Evolutionary conservation across 345 rosid species (phyloP), one percentile per base, ranked within the genome.

Genomic region (Raphanus sativus): DNA sequence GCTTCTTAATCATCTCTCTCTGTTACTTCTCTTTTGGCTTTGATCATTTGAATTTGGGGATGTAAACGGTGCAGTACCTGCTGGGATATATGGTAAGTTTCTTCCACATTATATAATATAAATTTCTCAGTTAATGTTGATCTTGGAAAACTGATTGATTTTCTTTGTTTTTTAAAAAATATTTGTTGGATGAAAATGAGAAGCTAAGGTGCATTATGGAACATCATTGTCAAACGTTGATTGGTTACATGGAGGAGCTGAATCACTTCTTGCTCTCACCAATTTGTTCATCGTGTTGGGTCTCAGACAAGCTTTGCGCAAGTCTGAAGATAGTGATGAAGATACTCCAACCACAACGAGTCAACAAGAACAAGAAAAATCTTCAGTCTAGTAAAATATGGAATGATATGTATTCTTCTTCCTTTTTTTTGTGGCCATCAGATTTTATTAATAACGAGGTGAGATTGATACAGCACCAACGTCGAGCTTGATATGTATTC

Each of bases 171-270:
- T 65, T 75, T 75, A 50, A 75, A n/a, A n/a, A n/a, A 5, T 75
- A 8, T 16, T 62, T 72, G 26, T 0, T 25, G 76, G 38, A 30
- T 77, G 78, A 56, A 64, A 79, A 72, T 75, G 76, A 84, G 75
- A 84, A 89, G 98, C 95, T n/a, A 92, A 95, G 84, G 90, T 91
- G 86, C 85, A 84, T 24, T 91, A 86, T 73, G 97, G 96, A 61
- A 90, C 94, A 73, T 92, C 98, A 60, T 86, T 95, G 74, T 86
- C 94, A 15, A 91, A 95, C 81, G 96, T 95, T 83, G 97, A 95
- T 79, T 90, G 92, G 96, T 80, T 95, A 74, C 99, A 95, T 34
- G 99, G 99, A 73, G 92, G 94, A 30, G 98, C 94, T 50, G 97
- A 95, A 73, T 91, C 94, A 6, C 93, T 92, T 83, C 96, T 92